A percentile compares a stretch with the other conserved stretches of the same genome.
Conservation (phyloP, 2,329 filamentous ascomycete species). For the Nemania bipapillata region DNA sequence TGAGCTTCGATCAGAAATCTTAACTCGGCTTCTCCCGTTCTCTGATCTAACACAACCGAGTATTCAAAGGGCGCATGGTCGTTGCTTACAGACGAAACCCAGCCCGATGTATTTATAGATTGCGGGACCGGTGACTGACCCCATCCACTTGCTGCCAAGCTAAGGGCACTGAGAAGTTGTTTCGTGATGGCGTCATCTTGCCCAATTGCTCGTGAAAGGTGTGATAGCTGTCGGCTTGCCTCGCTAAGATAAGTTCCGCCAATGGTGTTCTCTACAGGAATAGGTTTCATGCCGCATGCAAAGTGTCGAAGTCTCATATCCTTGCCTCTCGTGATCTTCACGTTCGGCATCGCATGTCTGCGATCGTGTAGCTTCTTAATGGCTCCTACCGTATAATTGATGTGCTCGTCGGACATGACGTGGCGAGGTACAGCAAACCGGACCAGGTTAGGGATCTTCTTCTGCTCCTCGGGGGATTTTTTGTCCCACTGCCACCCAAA, state of each 20-base stretch:
- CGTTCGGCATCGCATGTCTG: conserved; percentile 39
- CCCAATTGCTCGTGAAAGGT: conserved; percentile 33
- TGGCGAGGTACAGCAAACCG: conserved; percentile 41
- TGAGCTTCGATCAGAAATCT: conserved; percentile 40
- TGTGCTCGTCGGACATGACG: conserved; percentile 39
- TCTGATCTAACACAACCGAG: conserved; percentile 35
- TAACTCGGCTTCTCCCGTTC: conserved; percentile 35
- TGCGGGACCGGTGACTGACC: conserved; percentile 22
- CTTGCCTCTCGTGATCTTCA: conserved; percentile 38
- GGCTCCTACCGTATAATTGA: conserved; percentile 39
- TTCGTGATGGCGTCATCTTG: conserved; percentile 10
- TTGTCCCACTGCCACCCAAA: conserved; percentile 43
- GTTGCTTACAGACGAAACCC: conserved; percentile 36
- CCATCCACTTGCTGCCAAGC: conserved; percentile 27
- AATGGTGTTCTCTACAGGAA: conserved; percentile 16
- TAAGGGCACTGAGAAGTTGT: conserved; percentile 19
- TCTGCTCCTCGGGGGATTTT: conserved; percentile 31
- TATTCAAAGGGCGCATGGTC: conserved; percentile 39
- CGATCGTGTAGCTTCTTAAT: conserved; percentile 36
- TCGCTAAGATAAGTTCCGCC: conserved; percentile 32
- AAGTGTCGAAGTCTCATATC: conserved; percentile 41
- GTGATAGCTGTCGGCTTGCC: conserved; percentile 32
- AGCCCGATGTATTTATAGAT: neutral
- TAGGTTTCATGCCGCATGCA: conserved; percentile 34
- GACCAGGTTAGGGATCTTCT: conserved; percentile 38